Percentiles rank a stretch among this genome's conserved stretches.
Conservation (phyloP, 192 early-diverging fungal genomes). For the Rhizophlyctis rosea region DNA sequence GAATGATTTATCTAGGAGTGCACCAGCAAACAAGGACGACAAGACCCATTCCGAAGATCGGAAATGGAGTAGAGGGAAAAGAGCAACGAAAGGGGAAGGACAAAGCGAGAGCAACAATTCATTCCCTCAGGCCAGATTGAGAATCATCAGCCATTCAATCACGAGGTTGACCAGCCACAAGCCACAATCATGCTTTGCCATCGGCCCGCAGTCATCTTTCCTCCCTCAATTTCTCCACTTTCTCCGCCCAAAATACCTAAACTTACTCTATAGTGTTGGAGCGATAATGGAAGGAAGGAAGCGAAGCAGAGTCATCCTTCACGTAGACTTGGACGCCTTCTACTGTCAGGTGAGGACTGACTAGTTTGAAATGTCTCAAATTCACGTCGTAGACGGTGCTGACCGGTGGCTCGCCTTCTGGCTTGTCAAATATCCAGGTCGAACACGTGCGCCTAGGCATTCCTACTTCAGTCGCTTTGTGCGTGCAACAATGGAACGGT, state of each 20-base stretch:
- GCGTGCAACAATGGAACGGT: slow-evolving; percentile 84
- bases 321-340: slow-evolving; percentile 28
- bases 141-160: too few species aligned
- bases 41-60: too few species aligned
- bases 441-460: slow-evolving; percentile 18
- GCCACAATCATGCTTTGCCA: too few species aligned
- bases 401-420: background rate
- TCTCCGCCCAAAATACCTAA: background rate
- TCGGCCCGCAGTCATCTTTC: too few species aligned
- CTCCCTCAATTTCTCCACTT: background rate
- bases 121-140: too few species aligned
- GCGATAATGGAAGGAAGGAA: slow-evolving; percentile 16
- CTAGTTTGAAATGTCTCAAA: background rate
- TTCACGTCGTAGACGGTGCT: background rate
- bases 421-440: slow-evolving; percentile 20
- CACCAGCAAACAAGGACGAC: too few species aligned
- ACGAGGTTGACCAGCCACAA: too few species aligned
- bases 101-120: too few species aligned
- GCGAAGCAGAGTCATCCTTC: slow-evolving; percentile 15
- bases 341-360: slow-evolving; percentile 16
- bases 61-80: too few species aligned
- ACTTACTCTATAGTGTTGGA: background rate
- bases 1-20: too few species aligned
- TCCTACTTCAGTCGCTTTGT: slow-evolving; percentile 21
- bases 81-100: too few species aligned